Base-by-base conservation (phyloP, 305 asterid species). In the Coffea humblotiana region DNA sequence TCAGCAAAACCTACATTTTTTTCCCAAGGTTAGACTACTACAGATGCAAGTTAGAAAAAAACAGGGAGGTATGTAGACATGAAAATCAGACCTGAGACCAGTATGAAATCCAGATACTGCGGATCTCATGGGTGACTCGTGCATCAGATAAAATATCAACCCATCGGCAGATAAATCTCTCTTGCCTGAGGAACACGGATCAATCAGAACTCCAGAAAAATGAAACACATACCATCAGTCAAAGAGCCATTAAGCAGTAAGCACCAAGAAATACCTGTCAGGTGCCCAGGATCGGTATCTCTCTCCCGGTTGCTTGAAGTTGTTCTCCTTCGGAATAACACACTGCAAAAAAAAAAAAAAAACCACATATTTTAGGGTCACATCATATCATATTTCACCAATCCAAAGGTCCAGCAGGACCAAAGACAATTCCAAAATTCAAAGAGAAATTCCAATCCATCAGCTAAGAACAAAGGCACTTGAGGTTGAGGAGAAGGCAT, bases 251-350 rank as follows among this genome's bases (percentile, higher is more conserved):
- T 23, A 63, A 76, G 65, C 6, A 54, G 8, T 27, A 63, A 76
- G 65, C 68, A 21, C 49, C 1, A 56, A 70, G 18, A 40, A 52
- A 66, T 87, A 94, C 98, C 97, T 94, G 85, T 88, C 93, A 7
- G 94, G 84, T 37, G 88, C 91, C 90, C 90, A 93, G 43, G 99
- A 90, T 71, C 97, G 93, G 90, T 88, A 95, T 79, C 94, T 88
- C 81, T 90, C 99, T 25, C 99, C 99, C 8, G 99, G 96, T 71
- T 93, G 95, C 90, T 92, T 95, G 73, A 95, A 95, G 94, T 95
- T 93, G 87, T 95, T 95, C 90, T 95, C 99, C 89, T 92, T 93
- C 86, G 84, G 90, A 66, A 94, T 92, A 58, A 90, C 82, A 84
- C 82, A 37, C 97, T 93, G 88, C 81, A 77, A 51, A 37, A 65